A percentile compares a stretch with the other conserved stretches of the same genome.
Evolutionary conservation across 441 rosid genomes (phyloP).

Genomic region (Populus hybrid): DNA sequence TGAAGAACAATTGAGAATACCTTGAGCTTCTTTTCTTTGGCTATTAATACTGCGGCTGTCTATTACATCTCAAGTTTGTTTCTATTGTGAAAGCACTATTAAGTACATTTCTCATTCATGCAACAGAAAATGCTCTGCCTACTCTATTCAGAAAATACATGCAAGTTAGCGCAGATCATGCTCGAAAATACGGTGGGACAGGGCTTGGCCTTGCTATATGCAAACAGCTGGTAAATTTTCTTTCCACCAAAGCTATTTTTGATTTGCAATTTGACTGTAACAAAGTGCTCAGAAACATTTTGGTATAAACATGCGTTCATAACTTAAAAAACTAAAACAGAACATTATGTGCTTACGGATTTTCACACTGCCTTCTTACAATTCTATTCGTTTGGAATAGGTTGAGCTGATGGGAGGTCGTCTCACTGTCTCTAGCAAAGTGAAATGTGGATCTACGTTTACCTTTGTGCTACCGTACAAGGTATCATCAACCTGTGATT

Average conservation of each 20-base stretch:
- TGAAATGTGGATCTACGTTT: constrained; percentile 75
- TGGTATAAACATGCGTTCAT: neutral
- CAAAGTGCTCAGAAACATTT: neutral
- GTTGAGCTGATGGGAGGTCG: constrained; percentile 94
- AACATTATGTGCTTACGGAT: neutral
- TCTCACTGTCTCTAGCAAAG: constrained; percentile 81
- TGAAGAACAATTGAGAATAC: neutral
- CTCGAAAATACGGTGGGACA: constrained; percentile 95
- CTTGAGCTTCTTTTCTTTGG: neutral
- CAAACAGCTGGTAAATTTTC: constrained; percentile 73
- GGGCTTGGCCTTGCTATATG: constrained; percentile 99
- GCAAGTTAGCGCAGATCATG: constrained; percentile 97
- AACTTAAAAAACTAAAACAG: neutral
- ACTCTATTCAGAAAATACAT: constrained; percentile 79
- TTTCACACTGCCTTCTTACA: constrained; percentile 14
- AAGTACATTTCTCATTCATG: constrained; percentile 9
- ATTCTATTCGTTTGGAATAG: constrained; percentile 35
- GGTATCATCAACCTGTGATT: constrained; percentile 51
- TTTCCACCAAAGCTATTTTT: neutral
- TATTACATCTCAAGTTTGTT: neutral
- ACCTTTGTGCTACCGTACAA: constrained; percentile 85
- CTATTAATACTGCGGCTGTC: neutral
- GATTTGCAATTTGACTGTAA: neutral
- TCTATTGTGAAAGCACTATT: constrained; percentile 2
- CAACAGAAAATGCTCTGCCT: constrained; percentile 80